These are phyloP conservation scores for Aspergillus ustus DNA, from an alignment of 2,329 filamentous ascomycete species.

Conservation along the genomic window DNA sequence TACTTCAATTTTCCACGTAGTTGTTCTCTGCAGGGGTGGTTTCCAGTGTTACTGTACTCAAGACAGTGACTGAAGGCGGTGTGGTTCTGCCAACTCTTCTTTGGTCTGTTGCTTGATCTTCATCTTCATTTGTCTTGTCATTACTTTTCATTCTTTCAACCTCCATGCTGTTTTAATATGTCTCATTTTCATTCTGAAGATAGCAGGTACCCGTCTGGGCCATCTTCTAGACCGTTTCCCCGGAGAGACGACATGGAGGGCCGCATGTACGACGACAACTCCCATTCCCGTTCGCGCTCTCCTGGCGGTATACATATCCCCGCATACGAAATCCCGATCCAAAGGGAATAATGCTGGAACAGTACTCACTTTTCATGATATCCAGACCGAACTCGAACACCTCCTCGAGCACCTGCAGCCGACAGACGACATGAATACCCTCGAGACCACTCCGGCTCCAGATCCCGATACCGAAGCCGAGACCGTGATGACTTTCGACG, in stretches of 20 bases:
- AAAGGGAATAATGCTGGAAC: background rate
- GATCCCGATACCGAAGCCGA: constrained; percentile 37
- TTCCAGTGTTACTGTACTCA: background rate
- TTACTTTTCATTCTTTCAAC: constrained; percentile 5
- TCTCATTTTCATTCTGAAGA: constrained; percentile 35
- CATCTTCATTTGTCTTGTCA: constrained; percentile 3
- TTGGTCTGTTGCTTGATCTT: background rate
- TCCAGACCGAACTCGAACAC: constrained; percentile 44
- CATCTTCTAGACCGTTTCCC: constrained; percentile 31
- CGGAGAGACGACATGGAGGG: constrained; percentile 45
- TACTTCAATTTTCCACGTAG: background rate
- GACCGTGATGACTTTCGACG: constrained; percentile 42
- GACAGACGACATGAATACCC: constrained; percentile 44
- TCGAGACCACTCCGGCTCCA: constrained; percentile 34
- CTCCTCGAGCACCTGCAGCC: constrained; percentile 41
- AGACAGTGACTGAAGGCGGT: constrained; percentile 20
- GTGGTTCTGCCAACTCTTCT: constrained; percentile 21
- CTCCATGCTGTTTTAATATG: constrained; percentile 30
- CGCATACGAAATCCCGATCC: constrained; percentile 36
- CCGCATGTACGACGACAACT: constrained; percentile 53
- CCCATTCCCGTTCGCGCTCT: constrained; percentile 46
- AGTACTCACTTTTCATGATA: constrained; percentile 42
- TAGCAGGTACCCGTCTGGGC: constrained; percentile 29
- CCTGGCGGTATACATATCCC: constrained; percentile 52
- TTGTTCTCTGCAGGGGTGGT: background rate